Conservation (phyloP, 2,329 filamentous ascomycete genomes). For the Davidsoniella neocaledoniae region DNA sequence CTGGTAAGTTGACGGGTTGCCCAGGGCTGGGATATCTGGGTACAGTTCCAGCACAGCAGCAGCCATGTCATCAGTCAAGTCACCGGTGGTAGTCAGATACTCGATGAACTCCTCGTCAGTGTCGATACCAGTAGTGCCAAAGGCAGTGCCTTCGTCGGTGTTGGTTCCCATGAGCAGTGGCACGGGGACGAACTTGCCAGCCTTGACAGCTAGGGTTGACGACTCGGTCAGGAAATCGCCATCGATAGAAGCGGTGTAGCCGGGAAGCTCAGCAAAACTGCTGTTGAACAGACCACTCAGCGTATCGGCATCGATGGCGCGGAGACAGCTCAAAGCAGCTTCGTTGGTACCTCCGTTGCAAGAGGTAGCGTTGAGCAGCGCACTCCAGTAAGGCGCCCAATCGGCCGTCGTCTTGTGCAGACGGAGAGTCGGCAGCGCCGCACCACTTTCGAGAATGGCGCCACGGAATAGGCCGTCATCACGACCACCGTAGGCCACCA, state of each 20-base stretch:
- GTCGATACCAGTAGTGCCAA: conserved; percentile 36
- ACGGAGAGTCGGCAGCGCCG: conserved; percentile 18
- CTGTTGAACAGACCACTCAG: conserved; percentile 19
- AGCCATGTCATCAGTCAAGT: conserved; percentile 17
- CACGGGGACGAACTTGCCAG: conserved; percentile 45
- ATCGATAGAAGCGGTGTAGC: conserved; percentile 18
- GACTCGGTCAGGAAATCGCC: conserved; percentile 25
- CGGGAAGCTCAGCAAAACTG: conserved; percentile 12
- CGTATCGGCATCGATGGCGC: conserved; percentile 18
- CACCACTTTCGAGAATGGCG: conserved; percentile 33
- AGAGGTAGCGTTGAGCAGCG: conserved; percentile 15
- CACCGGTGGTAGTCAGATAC: conserved; percentile 19
- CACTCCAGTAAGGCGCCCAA: conserved; percentile 20
- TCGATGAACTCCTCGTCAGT: conserved; percentile 34
- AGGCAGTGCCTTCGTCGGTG: conserved; percentile 44
- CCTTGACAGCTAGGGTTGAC: conserved; percentile 33
- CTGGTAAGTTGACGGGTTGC: conserved; percentile 28
- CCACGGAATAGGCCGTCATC: conserved; percentile 37
- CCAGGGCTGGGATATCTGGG: conserved; percentile 30
- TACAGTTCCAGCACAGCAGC: conserved; percentile 27
- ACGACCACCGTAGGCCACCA: conserved; percentile 34
- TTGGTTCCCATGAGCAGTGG: conserved; percentile 48
- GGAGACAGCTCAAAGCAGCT: conserved; percentile 19
- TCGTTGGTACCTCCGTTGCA: conserved; percentile 15
- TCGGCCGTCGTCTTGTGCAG: conserved; percentile 11